Evolutionary conservation across 352 stramenopile species (phyloP), one percentile per base, ranked within the genome.

Genomic region (Globisporangium nodosum): DNA sequence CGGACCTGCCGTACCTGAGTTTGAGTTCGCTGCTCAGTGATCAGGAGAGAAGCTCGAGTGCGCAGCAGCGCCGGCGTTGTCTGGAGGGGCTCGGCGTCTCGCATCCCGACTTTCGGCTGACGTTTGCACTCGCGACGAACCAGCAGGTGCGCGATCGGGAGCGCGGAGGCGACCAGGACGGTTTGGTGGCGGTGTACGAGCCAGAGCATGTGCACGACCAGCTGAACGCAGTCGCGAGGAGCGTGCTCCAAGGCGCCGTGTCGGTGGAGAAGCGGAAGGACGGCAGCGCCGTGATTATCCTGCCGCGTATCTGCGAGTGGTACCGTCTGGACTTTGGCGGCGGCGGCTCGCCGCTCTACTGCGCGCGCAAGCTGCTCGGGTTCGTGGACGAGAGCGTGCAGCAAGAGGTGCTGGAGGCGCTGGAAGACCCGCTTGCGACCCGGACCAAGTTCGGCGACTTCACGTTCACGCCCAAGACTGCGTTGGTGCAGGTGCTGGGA

Each of bases 61-160:
- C 20, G 20, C 51, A 56, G 35, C 51, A 12, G 20, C 51, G 35
- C 0, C 20, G 27, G 35, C 51, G 37, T 3, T 40, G 40, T 20
- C 54, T 88, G 0, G 49, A 53, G 7, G 58, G 57, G 4, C 70
- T 88, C 11, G 78, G 70, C 0, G 31, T 94, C 5, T 52, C 58
- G 2, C 82, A 92, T 49, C 83, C 83, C 4, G 85, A 95, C 63
- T 95, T 95, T 52, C 81, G 85, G 2, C 42, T 92, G 2, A 85
- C 74, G 56, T 74, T 95, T 30, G 85, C 81, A 16, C 55, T 95
- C 7, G 67, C 84, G 15, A 69, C 87, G 66, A 82, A 90, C 42
- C 78, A 84, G 24, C 43, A 56, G 50, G 49, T 45, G 35, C 31
- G 24, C 8, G 15, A 13, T 27, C n/a, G 42, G 4, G 42, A 57